Evolutionary conservation across 805 yeast species (phyloP).

Genomic region (Pichia paraexigua): DNA sequence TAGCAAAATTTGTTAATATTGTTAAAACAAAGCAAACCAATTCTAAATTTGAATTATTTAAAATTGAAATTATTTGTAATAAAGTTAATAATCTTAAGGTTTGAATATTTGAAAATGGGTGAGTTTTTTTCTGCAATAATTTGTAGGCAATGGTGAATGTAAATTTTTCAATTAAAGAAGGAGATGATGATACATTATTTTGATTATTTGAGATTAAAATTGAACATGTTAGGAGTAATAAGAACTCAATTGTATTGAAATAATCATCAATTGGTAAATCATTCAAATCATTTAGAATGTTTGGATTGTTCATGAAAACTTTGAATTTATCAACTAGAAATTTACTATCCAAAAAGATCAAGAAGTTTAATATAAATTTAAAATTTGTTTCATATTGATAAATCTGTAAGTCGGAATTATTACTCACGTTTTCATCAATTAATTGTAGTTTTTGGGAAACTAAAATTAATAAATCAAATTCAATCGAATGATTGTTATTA

Average conservation of each 20-base stretch:
- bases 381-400: background rate
- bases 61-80: conserved; percentile 2
- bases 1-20: conserved; percentile 41
- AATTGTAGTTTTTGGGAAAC: conserved; percentile 1
- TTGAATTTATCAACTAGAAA: conserved; percentile 16
- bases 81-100: conserved; percentile 1
- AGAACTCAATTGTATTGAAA: conserved; percentile 35
- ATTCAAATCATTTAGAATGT: conserved; percentile 16
- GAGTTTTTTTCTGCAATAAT: conserved; percentile 15
- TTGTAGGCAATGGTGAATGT: conserved; percentile 45
- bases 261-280: conserved; percentile 15
- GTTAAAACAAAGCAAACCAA: conserved; percentile 34
- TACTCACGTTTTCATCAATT: conserved; percentile 1
- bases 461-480: conserved; percentile 1
- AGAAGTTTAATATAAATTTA: background rate
- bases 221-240: conserved; percentile 48
- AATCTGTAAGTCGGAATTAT: background rate
- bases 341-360: conserved; percentile 5
- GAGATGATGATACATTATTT: conserved; percentile 21
- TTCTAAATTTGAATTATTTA: background rate
- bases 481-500: background rate
- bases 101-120: conserved; percentile 3
- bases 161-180: conserved; percentile 35
- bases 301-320: conserved; percentile 16
- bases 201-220: conserved; percentile 33